Evolutionary conservation across 31 red algal species (phyloP), one percentile per base, ranked within the genome.

Genomic region (Porphyra umbilicalis): DNA sequence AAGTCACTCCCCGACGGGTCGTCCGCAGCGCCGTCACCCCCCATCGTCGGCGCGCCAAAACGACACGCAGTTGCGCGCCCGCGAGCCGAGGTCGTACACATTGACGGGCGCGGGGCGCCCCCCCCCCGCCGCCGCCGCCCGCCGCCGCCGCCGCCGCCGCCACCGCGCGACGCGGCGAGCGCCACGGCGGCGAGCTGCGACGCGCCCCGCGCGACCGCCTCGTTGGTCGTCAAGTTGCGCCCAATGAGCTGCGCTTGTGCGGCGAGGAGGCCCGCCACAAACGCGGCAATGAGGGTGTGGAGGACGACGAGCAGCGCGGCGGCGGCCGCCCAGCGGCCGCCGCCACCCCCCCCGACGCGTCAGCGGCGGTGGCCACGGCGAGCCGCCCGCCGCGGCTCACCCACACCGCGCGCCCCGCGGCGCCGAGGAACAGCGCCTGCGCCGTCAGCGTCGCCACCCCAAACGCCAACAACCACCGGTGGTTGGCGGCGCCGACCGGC

Each of bases 401-500:
- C 38, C 44, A 87, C 81, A 71, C 25, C 57, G 57, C 57, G 25
- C 30, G 25, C 25, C 11, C 57, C 39, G 77, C 20, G 15, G 75
- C 37, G 34, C n/a, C 35, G 32, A 88, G 36, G 34, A 88, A 87
- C 68, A 85, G 35, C 82, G 10, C 75, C 75, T 87, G 39, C 3
- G 77, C 77, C 10, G 81, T 76, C 4, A 75, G 35, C 33, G 79
- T 87, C 9, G 35, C 38, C 38, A 77, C 57, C 29, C 85, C 76
- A 15, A 88, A 82, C n/a, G 85, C 33, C 20, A 92, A 44, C 44
- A 96, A 81, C 30, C 76, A 75, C 81, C 83, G 83, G 75, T 89
- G 82, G 5, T 91, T 96, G 32, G 84, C 33, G 0, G 88, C 77
- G 20, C 94, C 94, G 37, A 96, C 86, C 46, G 79, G 81, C 32